Conservation (phyloP, 1,284 basidiomycete genomes). For the Fomitopsis pinicola region DNA sequence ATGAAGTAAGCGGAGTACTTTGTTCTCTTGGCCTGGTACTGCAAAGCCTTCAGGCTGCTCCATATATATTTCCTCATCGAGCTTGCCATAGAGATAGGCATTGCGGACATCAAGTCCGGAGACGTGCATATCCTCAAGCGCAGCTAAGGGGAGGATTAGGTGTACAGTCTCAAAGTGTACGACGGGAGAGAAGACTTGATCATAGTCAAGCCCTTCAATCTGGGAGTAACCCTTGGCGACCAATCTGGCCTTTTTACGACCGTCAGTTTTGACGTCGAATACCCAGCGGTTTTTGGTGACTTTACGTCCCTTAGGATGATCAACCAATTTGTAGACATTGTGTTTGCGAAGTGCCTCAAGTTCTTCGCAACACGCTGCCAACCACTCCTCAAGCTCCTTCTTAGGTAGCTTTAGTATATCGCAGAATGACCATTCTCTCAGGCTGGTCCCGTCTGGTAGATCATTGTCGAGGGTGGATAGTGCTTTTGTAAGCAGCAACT, state of each 20-base stretch:
- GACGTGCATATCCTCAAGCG: too few relatives aligned
- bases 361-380: slow-evolving; percentile 5
- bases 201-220: too few relatives aligned
- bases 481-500: slow-evolving; percentile 1
- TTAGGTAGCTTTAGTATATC: slow-evolving; percentile 10
- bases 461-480: neutral
- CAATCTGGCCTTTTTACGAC: slow-evolving; percentile 4
- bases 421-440: slow-evolving; percentile 12
- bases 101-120: too few relatives aligned
- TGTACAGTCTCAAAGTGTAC: too few relatives aligned
- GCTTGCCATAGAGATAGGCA: too few relatives aligned
- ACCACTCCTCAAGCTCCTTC: slow-evolving; percentile 6
- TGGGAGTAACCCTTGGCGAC: too few relatives aligned
- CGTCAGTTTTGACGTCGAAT: slow-evolving; percentile 17
- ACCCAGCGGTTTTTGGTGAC: slow-evolving; percentile 22
- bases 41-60: too few relatives aligned
- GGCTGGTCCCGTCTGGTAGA: slow-evolving; percentile 1
- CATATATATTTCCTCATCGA: too few relatives aligned
- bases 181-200: too few relatives aligned
- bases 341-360: slow-evolving; percentile 9
- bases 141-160: too few relatives aligned
- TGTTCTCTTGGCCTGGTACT: too few relatives aligned
- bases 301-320: slow-evolving; percentile 14
- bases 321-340: slow-evolving; percentile 16
- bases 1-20: slow-evolving; percentile 24